phyloP scores from a whole-genome alignment of 306 rosid genomes.

The Trichosanthes cucumerina region DNA sequence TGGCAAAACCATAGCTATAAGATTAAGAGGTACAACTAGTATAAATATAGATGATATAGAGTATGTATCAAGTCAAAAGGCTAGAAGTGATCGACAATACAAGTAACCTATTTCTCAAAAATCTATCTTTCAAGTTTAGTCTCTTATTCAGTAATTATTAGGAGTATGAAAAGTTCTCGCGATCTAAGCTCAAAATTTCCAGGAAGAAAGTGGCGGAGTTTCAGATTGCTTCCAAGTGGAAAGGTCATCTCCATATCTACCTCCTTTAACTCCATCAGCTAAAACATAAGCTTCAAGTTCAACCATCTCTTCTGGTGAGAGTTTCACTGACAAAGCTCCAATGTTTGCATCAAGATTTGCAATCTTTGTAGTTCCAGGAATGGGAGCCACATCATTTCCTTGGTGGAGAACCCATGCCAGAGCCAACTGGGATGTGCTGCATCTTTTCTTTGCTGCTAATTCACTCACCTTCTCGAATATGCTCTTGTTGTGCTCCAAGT shows the following conservation, averaged over 20 bases:
- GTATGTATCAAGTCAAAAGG: too few relatives aligned
- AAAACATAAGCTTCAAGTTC: conserved; percentile 49
- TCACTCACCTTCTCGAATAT: conserved; percentile 47
- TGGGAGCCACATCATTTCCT: conserved; percentile 19
- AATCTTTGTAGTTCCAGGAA: conserved; percentile 73
- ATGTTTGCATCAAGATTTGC: conserved; percentile 50
- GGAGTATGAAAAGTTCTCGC: too few relatives aligned
- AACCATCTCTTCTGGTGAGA: conserved; percentile 45
- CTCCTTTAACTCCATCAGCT: conserved; percentile 36
- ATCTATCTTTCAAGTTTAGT: too few relatives aligned
- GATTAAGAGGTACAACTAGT: too few relatives aligned
- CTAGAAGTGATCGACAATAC: too few relatives aligned
- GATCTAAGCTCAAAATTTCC: neutral
- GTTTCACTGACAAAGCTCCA: conserved; percentile 47
- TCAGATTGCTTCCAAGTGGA: conserved; percentile 34
- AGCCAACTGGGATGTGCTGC: conserved; percentile 20
- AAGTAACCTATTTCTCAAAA: too few relatives aligned
- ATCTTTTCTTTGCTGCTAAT: conserved; percentile 22
- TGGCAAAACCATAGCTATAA: too few relatives aligned
- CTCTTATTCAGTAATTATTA: too few relatives aligned
- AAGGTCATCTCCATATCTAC: neutral
- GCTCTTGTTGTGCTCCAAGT: conserved; percentile 40
- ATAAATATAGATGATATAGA: too few relatives aligned
- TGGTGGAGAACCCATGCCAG: conserved; percentile 23
- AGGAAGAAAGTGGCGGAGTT: conserved; percentile 49